Evolutionary conservation across 2,329 filamentous ascomycete species (phyloP), one percentile per base, ranked within the genome.

Genomic region (Talaromyces sp.): DNA sequence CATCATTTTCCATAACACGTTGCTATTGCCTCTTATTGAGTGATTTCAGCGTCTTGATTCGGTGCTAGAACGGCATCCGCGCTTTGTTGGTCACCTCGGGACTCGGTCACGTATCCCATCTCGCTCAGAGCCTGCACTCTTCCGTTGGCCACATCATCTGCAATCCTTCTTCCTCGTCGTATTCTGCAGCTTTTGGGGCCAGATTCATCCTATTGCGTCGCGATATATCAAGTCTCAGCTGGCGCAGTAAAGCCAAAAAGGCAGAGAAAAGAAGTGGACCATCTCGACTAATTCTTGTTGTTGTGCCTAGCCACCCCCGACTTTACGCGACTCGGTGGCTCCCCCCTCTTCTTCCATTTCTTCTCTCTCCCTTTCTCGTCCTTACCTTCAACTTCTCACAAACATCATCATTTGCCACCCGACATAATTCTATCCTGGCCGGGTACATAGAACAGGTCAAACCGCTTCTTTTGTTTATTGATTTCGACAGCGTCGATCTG

Each of bases 281-380:
- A 56, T 56, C 52, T n/a, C 19, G 16, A 41, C 45, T 50, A n/a
- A n/a, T 33, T 22, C 14, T 9, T 56, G 27, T 57, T 56, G 37
- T 59, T 52, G 14, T 64, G 16, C 31, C 62, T 50, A 31, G n/a
- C 33, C 37, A 43, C 57, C 54, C 27, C 65, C 65, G 50, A 64
- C 60, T 27, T 62, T 65, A 54, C 63, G 37, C 63, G 54, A 62
- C 64, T 65, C 62, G 64, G 63, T 64, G 66, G 67, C 67, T 43
- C 63, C 66, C 62, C 60, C 56, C 62, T 63, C 54, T 59, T 57
- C 57, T 48, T 56, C 50, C 37, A 60, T 37, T 47, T 62, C 63
- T 65, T 60, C 60, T 59, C 60, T 64, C 60, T 56, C 59, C 43
- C 54, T 52, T 39, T 52, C 33, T 65, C 62, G 45, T 50, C 33